Base-by-base conservation (phyloP, 129 eudicot genomes). In the Arctium lappa region DNA sequence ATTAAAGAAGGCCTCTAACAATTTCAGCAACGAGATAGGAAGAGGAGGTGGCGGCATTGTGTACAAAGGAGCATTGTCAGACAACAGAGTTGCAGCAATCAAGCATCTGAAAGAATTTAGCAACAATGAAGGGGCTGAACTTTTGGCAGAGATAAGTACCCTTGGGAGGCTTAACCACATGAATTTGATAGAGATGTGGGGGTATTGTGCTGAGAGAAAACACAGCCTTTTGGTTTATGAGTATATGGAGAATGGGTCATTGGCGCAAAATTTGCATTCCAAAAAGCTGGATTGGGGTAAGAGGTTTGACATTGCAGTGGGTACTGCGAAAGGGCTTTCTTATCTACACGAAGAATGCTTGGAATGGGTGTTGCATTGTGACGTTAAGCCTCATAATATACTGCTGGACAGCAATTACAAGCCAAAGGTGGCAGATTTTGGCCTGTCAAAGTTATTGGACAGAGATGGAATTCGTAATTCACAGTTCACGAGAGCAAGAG, bases 321-420 rank as follows among this genome's bases (percentile, higher is more conserved):
- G 85, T 1, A 86, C 83, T 18, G 82, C 82, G 1, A 81, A 71
- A 76, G 85, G 82, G 2, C 79, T 86, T 4, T 79, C 88, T 71
- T 86, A 81, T 72, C 48, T 86, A 34, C 88, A 81, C 36, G 85
- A 80, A 71, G 88, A 85, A 22, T 85, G 85, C 62, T 80, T 77
- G 50, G 86, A 86, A 18, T 77, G 86, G 86, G 79, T 86, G 1
- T 18, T 85, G 29, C 86, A 86, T 68, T 81, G 83, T 33, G 88
- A 86, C 36, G 82, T 86, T 16, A 86, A 86, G 79, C 88, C 88
- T 3, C 86, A 85, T 6, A 81, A 84, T 33, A 84, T 84, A 39
- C 42, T 84, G 29, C 29, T 84, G 8, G 87, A 79, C 15, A 29
- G 63, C 11, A 30, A 69, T 34, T 80, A 63, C 80, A 22, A 75